phyloP scores from a whole-genome alignment of 2,329 filamentous ascomycete species.

The Colletotrichum plurivorum region DNA sequence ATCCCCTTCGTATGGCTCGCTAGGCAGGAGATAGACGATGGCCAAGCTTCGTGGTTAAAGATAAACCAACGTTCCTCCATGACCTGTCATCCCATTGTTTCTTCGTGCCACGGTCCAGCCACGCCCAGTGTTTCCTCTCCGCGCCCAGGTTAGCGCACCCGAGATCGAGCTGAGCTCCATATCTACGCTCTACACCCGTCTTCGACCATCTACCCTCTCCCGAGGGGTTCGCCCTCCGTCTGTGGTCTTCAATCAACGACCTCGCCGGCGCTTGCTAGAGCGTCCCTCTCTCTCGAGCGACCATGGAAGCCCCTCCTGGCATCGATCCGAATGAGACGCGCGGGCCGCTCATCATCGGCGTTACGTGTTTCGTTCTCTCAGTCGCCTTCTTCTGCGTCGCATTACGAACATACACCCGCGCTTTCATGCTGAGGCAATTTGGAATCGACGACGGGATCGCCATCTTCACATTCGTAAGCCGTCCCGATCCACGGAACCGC shows the following conservation, averaged over 20 bases:
- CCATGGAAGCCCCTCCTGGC: constrained; percentile 37
- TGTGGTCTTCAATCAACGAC: neutral
- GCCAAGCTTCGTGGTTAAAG: constrained; percentile 18
- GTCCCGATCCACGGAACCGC: too few relatives aligned
- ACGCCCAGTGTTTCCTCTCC: neutral
- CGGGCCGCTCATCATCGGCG: constrained; percentile 10
- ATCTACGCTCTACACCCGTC: constrained; percentile 1
- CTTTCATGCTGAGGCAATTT: constrained; percentile 44
- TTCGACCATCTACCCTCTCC: neutral
- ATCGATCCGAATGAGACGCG: constrained; percentile 18
- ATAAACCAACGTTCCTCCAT: neutral
- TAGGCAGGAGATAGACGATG: neutral
- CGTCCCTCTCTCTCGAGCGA: neutral
- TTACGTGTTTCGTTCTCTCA: constrained; percentile 6
- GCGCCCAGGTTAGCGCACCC: constrained; percentile 11
- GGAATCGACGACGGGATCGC: constrained; percentile 47
- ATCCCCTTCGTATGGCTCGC: neutral
- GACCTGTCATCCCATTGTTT: neutral
- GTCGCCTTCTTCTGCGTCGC: constrained; percentile 30
- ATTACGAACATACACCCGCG: constrained; percentile 43
- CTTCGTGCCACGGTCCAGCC: neutral
- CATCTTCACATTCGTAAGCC: constrained; percentile 44
- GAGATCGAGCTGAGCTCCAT: constrained; percentile 7
- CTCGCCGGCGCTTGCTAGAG: neutral
- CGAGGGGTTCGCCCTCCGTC: neutral